Evolutionary conservation across 768 basidiomycete genomes (phyloP), one percentile per base, ranked within the genome.

Genomic region (Fibroporia radiculosa): DNA sequence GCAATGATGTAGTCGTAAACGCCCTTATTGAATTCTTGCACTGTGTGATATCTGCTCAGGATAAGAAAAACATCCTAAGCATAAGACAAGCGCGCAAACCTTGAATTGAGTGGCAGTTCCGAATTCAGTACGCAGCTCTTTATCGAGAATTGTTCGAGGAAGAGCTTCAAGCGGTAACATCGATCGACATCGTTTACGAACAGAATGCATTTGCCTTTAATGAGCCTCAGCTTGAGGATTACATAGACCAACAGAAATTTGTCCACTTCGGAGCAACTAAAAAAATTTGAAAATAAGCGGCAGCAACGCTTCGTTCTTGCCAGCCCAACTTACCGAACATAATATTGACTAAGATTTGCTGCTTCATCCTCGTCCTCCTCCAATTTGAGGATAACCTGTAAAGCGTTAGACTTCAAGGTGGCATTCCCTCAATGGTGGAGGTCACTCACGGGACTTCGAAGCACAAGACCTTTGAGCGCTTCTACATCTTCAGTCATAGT

Each of bases 1-100:
- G 96, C 96, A 44, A 99, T 96, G 51, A 98, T 92, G 62, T 98
- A 97, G 61, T 99, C 93, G 56, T 97, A 98, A 6, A 96, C 90
- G 2, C 96, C 96, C 55, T 90, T 88, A 64, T 99, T 99, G 59
- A 99, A 99, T 63, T 97, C 96, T 56, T 99, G 93, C 1, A 99
- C 96, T 1, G 85, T 84, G 57, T 99, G 96, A 57, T 93, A 96
- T 63, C 91, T 92, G 12, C 18, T 58, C 23, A 56, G 52, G 22
- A 32, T 18, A 8, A 40, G 6, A 5, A 11, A 2, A 40, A 16
- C n/a, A n/a, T 12, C 3, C 3, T 4, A 11, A 10, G 33, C 6
- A 19, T 19, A 18, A 4, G 23, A 22, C 19, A 2, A 40, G 13
- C 5, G 5, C 22, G 39, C 57, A 23, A 40, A 82, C 84, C 95